phyloP scores from a whole-genome alignment of 2,329 filamentous ascomycete genomes.

The Cladosporium austrohemisphaericum region DNA sequence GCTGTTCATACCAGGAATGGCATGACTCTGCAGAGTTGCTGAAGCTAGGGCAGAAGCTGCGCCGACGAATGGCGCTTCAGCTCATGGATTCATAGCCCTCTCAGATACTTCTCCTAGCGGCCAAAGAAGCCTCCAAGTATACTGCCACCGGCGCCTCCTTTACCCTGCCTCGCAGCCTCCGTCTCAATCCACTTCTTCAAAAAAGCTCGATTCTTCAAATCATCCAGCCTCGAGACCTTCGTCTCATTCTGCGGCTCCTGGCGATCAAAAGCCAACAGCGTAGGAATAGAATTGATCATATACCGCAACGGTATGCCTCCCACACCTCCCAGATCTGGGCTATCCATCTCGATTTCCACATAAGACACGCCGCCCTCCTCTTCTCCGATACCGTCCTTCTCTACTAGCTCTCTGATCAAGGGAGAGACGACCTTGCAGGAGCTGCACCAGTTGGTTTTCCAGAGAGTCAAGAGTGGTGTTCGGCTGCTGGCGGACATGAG shows the following conservation, averaged over 20 bases:
- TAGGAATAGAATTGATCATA: constrained; percentile 47
- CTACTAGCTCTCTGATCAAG: constrained; percentile 41
- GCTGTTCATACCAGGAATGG: too few relatives aligned
- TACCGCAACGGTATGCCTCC: constrained; percentile 40
- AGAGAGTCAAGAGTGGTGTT: constrained; percentile 46
- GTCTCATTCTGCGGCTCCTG: constrained; percentile 49
- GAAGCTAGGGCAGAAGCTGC: background rate
- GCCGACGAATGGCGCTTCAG: background rate
- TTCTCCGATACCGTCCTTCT: constrained; percentile 44
- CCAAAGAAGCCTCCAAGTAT: constrained; percentile 28
- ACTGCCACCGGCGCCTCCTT: constrained; percentile 43
- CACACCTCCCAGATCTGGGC: constrained; percentile 38
- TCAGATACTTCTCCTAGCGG: constrained; percentile 34
- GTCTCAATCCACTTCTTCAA: constrained; percentile 46
- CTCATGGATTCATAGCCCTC: constrained; percentile 12
- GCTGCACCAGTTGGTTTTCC: constrained; percentile 48
- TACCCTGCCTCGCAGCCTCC: constrained; percentile 45
- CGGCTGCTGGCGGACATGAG: constrained; percentile 45
- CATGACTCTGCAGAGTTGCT: too few relatives aligned
- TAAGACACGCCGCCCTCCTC: constrained; percentile 44
- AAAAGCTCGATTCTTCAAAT: constrained; percentile 44
- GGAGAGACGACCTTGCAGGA: constrained; percentile 44
- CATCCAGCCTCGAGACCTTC: constrained; percentile 40
- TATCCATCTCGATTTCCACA: constrained; percentile 49
- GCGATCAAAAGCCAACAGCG: constrained; percentile 48